Base-by-base conservation (phyloP, 345 rosid genomes). In the Salix brachista region DNA sequence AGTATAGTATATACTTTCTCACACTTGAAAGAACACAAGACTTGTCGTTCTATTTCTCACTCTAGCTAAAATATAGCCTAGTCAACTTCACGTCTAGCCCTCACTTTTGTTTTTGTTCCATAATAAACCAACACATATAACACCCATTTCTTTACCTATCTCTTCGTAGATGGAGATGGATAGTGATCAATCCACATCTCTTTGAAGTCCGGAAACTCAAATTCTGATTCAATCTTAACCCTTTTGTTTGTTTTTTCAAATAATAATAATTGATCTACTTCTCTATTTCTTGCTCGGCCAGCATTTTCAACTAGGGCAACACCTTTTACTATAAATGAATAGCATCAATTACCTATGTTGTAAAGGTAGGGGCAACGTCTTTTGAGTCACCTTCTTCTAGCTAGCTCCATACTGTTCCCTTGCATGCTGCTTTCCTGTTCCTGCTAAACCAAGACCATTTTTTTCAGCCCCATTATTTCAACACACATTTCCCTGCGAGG, bases 11-110 rank as follows among this genome's bases (percentile, higher is more conserved):
- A 4, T 36, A 52, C 37, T 71, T 37, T n/a, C 61, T 30, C 37
- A 6, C 46, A n/a, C 52, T 52, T 46, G 28, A 50, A 16, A 44
- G 16, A 26, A 48, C 54, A 69, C 8, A n/a, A 67, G 28, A 13
- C 37, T 25, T 8, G 50, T 69, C 32, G 16, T 10, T 30, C 44
- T 46, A 25, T 30, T 52, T 58, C 67, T 69, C 23, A 52, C 46
- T 62, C 69, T 77, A 60, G 17, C 61, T 28, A 44, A 56, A 41
- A 25, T 7, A 21, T 50, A 67, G 76, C 82, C 84, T 83, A 82
- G 92, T 91, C 92, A 91, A 88, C 87, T 82, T 88, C 86, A 84
- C 83, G 79, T 67, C 80, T 76, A 60, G 65, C 78, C 54, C 79
- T 28, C 70, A 41, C 69, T 46, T 64, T 70, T 23, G 56, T 69